Evolutionary conservation across 225 moss, liverwort and hornwort genomes (phyloP).

Genomic region (Polytrichum commune): DNA sequence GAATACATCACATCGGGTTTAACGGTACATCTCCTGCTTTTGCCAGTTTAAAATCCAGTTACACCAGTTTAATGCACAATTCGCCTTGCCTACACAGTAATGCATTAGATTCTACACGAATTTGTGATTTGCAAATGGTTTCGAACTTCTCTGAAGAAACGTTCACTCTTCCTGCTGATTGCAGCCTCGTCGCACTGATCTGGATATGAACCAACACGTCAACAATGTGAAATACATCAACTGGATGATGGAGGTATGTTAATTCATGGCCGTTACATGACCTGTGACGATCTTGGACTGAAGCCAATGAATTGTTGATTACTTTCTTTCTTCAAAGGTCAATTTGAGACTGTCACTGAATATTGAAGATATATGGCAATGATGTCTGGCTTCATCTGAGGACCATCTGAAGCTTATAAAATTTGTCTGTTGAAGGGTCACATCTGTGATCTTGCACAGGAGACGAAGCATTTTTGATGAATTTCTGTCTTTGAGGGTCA

Average conservation of each 20-base stretch:
- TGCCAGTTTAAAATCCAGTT: background rate
- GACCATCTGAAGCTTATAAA: no score
- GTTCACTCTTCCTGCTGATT: background rate
- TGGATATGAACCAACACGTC: constrained; percentile 48
- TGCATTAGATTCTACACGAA: background rate
- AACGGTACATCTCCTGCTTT: background rate
- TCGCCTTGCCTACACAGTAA: background rate
- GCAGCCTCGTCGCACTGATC: constrained; percentile 34
- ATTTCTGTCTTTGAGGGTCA: no score
- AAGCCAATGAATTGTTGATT: no score
- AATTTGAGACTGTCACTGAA: background rate
- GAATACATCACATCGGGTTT: constrained; percentile 17
- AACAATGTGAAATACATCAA: constrained; percentile 47
- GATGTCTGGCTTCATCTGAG: no score
- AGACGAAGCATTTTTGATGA: no score
- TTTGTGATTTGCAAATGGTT: background rate
- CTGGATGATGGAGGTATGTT: constrained; percentile 43
- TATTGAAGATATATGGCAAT: no score
- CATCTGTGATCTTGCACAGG: no score
- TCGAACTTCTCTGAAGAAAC: background rate
- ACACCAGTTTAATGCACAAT: no score
- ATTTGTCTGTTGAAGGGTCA: no score
- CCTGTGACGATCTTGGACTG: no score
- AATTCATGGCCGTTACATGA: no score
- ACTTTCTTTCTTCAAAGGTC: no score